Conservation (phyloP, 2,329 filamentous ascomycete species). For the Phialophora chinensis region DNA sequence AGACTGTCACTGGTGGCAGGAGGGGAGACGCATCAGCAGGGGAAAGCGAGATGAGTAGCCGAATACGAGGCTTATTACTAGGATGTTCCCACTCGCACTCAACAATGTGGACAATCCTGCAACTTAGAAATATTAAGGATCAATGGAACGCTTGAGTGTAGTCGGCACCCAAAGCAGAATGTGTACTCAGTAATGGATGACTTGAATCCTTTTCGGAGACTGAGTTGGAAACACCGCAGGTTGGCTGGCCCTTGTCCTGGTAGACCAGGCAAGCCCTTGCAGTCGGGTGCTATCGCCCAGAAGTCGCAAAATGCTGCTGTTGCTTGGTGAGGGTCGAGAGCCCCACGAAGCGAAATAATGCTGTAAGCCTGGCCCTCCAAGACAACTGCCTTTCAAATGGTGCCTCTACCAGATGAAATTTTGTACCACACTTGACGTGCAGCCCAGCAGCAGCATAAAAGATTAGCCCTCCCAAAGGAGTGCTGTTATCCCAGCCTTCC, state of each 20-base stretch:
- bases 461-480: background rate
- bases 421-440: background rate
- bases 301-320: background rate
- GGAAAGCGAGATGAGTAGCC: conserved; percentile 21
- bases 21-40: conserved; percentile 7
- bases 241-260: background rate
- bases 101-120: background rate
- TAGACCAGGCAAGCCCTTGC: background rate
- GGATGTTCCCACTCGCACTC: background rate
- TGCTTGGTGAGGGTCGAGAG: background rate
- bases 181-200: background rate
- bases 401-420: background rate
- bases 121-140: background rate
- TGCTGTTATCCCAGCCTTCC: background rate
- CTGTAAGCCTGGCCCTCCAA: background rate
- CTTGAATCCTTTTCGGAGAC: background rate
- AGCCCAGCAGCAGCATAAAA: background rate
- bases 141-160: background rate
- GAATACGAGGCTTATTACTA: conserved; percentile 19
- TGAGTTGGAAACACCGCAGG: background rate
- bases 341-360: background rate
- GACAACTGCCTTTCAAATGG: background rate
- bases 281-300: background rate
- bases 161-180: too few relatives aligned
- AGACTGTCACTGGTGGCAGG: conserved; percentile 7